Percentiles rank a stretch among this genome's conserved stretches.
Evolutionary conservation across 148 eudicot genomes (phyloP).

Genomic region (Euryodendron excelsum): DNA sequence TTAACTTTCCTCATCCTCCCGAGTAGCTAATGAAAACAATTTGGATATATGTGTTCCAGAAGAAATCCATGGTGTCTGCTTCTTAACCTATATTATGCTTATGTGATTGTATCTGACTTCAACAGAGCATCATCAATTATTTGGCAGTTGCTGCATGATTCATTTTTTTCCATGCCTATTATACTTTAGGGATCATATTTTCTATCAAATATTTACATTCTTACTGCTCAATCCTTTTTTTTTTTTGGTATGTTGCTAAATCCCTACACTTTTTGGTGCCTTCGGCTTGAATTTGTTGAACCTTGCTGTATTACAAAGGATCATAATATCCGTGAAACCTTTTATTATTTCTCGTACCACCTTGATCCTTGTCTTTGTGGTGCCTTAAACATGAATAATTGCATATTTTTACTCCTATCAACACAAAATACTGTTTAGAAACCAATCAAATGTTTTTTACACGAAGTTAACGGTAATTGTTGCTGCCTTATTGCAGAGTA

Average conservation of each 20-base stretch:
- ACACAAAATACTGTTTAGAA: neutral
- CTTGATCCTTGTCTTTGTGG: neutral
- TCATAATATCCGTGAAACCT: neutral
- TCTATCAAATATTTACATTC: too few species aligned
- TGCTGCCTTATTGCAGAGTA: conserved; percentile 51
- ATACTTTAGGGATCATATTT: neutral
- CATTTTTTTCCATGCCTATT: neutral
- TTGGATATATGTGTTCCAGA: neutral
- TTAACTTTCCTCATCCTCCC: neutral
- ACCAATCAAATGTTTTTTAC: neutral
- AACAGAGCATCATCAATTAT: neutral
- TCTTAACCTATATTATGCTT: neutral
- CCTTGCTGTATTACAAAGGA: neutral
- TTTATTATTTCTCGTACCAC: neutral
- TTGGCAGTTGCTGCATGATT: neutral
- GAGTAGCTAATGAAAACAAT: neutral
- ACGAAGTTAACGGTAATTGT: neutral
- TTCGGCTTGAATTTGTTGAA: neutral
- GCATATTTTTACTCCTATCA: neutral
- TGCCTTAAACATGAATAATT: neutral
- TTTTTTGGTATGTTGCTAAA: neutral
- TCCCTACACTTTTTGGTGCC: neutral
- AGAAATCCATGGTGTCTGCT: neutral
- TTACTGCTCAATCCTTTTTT: too few species aligned
- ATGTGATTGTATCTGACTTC: neutral